A percentile compares a stretch with the other conserved stretches of the same genome.
Evolutionary conservation across 2,329 filamentous ascomycete genomes (phyloP).

Genomic region (Colletotrichum sp.): DNA sequence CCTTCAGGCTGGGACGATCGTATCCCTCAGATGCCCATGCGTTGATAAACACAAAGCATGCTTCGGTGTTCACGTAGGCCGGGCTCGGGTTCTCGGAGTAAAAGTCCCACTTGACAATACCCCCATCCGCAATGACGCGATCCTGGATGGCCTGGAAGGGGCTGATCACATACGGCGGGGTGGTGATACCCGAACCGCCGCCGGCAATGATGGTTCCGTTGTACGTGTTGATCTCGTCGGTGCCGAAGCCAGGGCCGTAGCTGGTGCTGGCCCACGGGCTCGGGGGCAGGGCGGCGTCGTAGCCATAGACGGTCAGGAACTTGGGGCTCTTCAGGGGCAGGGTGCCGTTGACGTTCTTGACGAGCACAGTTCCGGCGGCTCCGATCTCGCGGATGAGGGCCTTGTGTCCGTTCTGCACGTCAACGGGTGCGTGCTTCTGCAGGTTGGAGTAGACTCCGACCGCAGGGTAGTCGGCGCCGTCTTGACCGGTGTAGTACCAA

Average conservation of each 20-base stretch:
- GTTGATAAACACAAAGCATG: constrained; percentile 73
- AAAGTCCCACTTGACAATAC: background rate
- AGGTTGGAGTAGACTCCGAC: constrained; percentile 31
- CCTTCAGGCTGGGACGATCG: constrained; percentile 64
- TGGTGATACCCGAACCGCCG: constrained; percentile 69
- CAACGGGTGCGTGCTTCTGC: constrained; percentile 47
- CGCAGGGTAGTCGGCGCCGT: constrained; percentile 49
- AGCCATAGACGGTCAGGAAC: constrained; percentile 67
- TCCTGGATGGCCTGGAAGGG: constrained; percentile 69
- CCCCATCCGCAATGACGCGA: constrained; percentile 34
- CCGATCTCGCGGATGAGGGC: constrained; percentile 62
- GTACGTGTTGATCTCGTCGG: constrained; percentile 45
- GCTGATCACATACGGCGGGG: constrained; percentile 63
- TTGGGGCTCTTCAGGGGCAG: constrained; percentile 61
- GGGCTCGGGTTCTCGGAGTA: constrained; percentile 52
- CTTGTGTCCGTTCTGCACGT: constrained; percentile 63
- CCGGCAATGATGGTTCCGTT: constrained; percentile 69
- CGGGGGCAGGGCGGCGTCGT: constrained; percentile 59
- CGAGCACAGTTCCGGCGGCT: constrained; percentile 64
- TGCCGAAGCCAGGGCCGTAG: constrained; percentile 21
- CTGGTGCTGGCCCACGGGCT: background rate
- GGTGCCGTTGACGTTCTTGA: constrained; percentile 66
- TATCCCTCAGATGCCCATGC: constrained; percentile 70
- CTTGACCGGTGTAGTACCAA: constrained; percentile 64
- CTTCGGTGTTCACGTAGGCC: constrained; percentile 59